Evolutionary conservation across 1,284 basidiomycete species (phyloP).

Genomic region (Spongispora temasekensis): DNA sequence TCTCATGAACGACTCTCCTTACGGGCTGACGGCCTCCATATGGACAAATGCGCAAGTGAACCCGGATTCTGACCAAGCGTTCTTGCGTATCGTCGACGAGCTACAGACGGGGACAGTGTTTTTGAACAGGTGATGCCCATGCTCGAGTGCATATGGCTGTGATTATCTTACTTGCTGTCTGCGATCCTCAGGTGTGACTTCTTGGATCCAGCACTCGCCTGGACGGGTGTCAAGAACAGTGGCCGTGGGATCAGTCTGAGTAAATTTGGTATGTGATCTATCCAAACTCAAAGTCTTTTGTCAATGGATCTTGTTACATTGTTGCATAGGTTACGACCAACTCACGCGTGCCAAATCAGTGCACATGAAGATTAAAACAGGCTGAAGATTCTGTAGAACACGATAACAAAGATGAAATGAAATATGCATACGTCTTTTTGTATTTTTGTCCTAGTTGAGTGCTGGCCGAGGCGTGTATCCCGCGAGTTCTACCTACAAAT

Average conservation of each 20-base stretch:
- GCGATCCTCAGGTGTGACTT: constrained; percentile 65
- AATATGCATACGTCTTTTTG: too few relatives aligned
- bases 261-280: constrained; percentile 71
- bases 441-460: too few relatives aligned
- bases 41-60: constrained; percentile 80
- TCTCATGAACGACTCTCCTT: constrained; percentile 96
- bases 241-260: constrained; percentile 90
- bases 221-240: constrained; percentile 94
- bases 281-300: neutral
- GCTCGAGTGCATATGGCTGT: neutral
- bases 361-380: constrained; percentile 73
- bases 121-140: constrained; percentile 64
- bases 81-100: constrained; percentile 70
- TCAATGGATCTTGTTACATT: neutral
- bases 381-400: too few relatives aligned
- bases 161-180: neutral
- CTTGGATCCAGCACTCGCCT: constrained; percentile 89
- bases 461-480: too few relatives aligned
- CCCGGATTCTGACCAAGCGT: constrained; percentile 63
- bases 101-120: constrained; percentile 92
- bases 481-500: too few relatives aligned
- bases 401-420: too few relatives aligned
- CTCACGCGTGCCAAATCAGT: constrained; percentile 75
- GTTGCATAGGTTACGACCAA: constrained; percentile 67
- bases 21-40: constrained; percentile 90